Base-by-base conservation (phyloP, 768 basidiomycete species). In the Auricularia sp. region DNA sequence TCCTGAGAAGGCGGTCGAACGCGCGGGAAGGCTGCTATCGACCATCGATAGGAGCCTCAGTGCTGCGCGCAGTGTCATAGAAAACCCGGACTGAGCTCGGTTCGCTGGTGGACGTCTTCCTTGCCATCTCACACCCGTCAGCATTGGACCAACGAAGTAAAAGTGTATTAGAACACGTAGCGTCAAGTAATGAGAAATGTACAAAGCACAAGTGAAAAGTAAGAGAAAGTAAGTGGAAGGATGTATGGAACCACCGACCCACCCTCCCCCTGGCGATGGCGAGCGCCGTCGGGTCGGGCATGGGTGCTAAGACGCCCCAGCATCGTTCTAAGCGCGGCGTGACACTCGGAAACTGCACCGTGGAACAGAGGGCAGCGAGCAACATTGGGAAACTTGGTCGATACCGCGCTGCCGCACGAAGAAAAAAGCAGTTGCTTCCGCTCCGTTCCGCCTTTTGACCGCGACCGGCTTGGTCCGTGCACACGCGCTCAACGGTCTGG, bases 301-400 rank as follows among this genome's bases (percentile, higher is more conserved):
- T 76, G 87, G 88, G 90, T 90, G 62, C 88, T 91, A 69, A 90
- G 90, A 91, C 81, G 87, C 86, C 85, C 88, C 74, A 66, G 68
- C 29, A 29, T 88, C 77, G 66, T 68, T 91, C 88, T 81, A 78
- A 78, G 79, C 90, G 87, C 87, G 81, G 80, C 86, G 80, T 90
- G 90, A 91, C 90, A 90, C 90, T 91, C 90, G 56, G 18, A 73
- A 90, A 91, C 88, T 74, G 80, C 87, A 81, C 84, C 86, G 79
- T 88, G 72, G 71, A 76, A 68, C 68, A 74, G 77, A 74, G 80
- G 78, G 83, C 80, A 79, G 88, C 86, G 90, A 91, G 90, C 90
- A 91, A 91, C 90, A 88, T 83, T 83, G 89, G 90, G 86, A 87
- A 88, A 73, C 73, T 76, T 74, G 69, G 80, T 82, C 81, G 84